These are phyloP conservation scores for Huntiella omanensis DNA, from an alignment of 2,329 filamentous ascomycete species.

Conservation along the genomic window DNA sequence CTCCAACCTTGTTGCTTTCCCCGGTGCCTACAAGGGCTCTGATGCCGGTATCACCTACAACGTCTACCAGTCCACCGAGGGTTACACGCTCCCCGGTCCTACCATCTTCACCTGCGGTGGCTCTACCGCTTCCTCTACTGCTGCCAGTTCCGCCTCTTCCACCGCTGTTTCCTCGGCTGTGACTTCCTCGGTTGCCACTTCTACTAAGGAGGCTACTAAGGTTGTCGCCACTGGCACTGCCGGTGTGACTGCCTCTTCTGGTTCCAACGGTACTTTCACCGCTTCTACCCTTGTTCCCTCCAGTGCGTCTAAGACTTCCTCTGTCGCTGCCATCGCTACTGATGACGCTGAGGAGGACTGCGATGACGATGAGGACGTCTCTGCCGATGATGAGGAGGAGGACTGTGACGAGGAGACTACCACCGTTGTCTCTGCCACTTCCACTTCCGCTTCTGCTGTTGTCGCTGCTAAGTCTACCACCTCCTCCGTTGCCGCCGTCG, in stretches of 20 bases:
- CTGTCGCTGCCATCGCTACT: background rate
- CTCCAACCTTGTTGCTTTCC: constrained; percentile 16
- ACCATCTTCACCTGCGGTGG: constrained; percentile 16
- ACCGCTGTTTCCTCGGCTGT: background rate
- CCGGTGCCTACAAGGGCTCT: constrained; percentile 16
- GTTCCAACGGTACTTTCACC: background rate
- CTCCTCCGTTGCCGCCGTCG: background rate
- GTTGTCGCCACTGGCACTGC: background rate
- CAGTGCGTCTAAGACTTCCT: background rate
- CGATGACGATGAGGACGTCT: background rate
- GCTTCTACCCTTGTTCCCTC: background rate
- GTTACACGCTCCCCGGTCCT: constrained; percentile 16
- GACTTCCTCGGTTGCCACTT: background rate
- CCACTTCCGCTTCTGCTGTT: background rate
- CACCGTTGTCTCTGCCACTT: background rate
- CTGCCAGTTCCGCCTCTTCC: background rate
- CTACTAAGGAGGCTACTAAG: background rate
- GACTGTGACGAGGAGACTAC: background rate
- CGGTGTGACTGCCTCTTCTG: background rate
- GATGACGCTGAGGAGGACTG: background rate
- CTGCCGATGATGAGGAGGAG: background rate
- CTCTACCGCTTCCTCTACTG: background rate
- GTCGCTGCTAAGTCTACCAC: no score
- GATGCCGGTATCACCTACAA: constrained; percentile 16
- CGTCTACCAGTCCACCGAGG: constrained; percentile 15